Percentiles rank a stretch among this genome's conserved stretches.
These are phyloP conservation scores for Cercophora newfieldiana DNA, from an alignment of 495 filamentous ascomycete species.

Conservation along the genomic window DNA sequence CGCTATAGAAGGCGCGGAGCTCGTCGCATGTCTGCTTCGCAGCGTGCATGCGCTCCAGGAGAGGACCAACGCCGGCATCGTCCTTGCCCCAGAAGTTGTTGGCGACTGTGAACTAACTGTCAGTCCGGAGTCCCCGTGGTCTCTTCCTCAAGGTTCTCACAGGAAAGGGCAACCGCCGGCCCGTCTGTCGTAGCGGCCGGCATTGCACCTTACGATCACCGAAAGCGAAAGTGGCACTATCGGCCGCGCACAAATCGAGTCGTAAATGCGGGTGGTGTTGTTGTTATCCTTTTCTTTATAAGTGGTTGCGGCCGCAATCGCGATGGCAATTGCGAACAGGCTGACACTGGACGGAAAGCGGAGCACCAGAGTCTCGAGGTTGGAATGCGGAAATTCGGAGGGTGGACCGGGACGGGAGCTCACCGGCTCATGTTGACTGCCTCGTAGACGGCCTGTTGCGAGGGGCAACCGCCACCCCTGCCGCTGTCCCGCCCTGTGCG, in stretches of 20 bases:
- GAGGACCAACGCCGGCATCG: conserved; percentile 89
- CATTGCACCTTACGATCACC: conserved; percentile 29
- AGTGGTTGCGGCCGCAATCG: neutral
- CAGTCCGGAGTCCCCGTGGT: neutral
- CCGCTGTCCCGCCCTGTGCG: conserved; percentile 1
- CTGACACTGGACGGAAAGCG: neutral
- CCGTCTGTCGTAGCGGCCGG: conserved; percentile 36
- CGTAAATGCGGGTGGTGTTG: neutral
- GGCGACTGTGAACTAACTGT: conserved; percentile 60
- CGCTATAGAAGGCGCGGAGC: conserved; percentile 84
- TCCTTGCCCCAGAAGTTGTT: conserved; percentile 99
- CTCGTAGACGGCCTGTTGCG: conserved; percentile 6
- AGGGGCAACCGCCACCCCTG: conserved; percentile 12
- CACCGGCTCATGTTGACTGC: conserved; percentile 9
- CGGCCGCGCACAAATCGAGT: neutral
- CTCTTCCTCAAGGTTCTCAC: conserved; percentile 20
- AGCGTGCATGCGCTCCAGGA: conserved; percentile 94
- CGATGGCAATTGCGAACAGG: neutral
- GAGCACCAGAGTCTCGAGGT: neutral
- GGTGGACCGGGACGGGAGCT: conserved; percentile 16
- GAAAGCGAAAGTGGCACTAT: neutral
- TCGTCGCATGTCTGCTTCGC: conserved; percentile 96
- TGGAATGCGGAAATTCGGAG: conserved; percentile 12
- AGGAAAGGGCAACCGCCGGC: conserved; percentile 52
- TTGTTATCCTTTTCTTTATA: neutral